Conservation (phyloP, 306 rosid genomes). For the Acacia confusa region DNA sequence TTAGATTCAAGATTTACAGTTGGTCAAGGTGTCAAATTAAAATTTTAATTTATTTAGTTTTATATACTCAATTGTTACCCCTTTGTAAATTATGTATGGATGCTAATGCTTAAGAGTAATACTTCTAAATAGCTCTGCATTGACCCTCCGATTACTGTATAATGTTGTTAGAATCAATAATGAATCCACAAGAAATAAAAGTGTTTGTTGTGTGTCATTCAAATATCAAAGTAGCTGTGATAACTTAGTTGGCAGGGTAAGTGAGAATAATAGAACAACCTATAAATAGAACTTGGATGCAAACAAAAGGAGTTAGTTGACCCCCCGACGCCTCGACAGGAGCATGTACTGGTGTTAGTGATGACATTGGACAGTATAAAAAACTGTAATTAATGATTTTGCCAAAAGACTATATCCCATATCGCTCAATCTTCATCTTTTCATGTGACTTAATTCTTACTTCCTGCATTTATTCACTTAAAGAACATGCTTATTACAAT, state of each 20-base stretch:
- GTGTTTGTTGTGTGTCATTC: background rate
- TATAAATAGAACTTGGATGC: too few species aligned
- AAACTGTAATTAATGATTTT: background rate
- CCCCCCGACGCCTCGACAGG: too few species aligned
- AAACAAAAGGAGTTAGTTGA: background rate
- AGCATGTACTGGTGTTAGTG: background rate
- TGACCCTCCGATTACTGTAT: background rate
- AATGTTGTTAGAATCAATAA: background rate
- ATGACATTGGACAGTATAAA: background rate
- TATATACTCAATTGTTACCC: background rate
- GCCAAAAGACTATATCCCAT: background rate
- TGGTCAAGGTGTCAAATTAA: background rate
- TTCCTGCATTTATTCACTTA: background rate
- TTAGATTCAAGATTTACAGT: conserved; percentile 3
- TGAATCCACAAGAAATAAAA: conserved; percentile 1
- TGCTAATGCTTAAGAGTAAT: background rate
- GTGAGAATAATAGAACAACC: too few species aligned
- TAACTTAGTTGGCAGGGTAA: too few species aligned
- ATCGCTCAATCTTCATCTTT: background rate
- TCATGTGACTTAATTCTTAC: background rate
- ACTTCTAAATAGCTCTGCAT: conserved; percentile 7
- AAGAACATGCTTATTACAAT: conserved; percentile 17
- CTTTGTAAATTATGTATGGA: background rate
- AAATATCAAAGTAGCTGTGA: too few species aligned
- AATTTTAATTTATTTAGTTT: conserved; percentile 1